Conservation (phyloP, 2,329 filamentous ascomycete species). For the Arthrobotrys megalospora region DNA sequence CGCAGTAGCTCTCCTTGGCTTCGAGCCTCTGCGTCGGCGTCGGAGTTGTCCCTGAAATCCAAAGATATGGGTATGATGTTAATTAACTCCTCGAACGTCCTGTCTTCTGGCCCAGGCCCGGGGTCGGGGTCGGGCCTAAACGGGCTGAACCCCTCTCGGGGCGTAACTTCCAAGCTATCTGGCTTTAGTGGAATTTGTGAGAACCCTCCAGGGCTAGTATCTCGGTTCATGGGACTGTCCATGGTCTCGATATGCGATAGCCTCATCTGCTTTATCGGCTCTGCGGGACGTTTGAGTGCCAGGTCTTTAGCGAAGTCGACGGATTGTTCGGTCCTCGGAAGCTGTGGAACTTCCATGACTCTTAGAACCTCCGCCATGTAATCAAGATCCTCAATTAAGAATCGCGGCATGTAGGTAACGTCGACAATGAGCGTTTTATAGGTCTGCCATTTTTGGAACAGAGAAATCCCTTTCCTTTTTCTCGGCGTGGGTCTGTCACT, state of each 20-base stretch:
- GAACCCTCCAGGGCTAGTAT: neutral
- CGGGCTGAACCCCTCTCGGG: neutral
- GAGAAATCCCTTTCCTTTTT: neutral
- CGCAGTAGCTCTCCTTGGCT: neutral
- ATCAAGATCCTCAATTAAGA: slow-evolving; percentile 24
- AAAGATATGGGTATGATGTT: slow-evolving; percentile 2
- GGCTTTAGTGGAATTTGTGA: neutral
- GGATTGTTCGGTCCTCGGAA: slow-evolving; percentile 18
- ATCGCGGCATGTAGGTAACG: neutral
- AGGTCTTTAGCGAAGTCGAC: neutral
- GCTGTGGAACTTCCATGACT: slow-evolving; percentile 35
- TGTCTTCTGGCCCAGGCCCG: neutral
- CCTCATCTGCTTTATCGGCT: neutral
- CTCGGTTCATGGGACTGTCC: neutral
- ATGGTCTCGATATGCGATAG: slow-evolving; percentile 11
- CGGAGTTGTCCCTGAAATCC: neutral
- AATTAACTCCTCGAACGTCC: neutral
- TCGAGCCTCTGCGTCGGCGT: neutral
- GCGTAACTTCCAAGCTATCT: neutral
- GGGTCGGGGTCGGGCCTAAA: too few species aligned
- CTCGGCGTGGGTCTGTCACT: neutral
- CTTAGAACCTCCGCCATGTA: slow-evolving; percentile 41
- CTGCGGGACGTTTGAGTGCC: neutral
- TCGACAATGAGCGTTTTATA: slow-evolving; percentile 8
- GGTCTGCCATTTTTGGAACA: slow-evolving; percentile 17